phyloP scores from a whole-genome alignment of 805 yeast genomes.

The Kodamaea leandrae region DNA sequence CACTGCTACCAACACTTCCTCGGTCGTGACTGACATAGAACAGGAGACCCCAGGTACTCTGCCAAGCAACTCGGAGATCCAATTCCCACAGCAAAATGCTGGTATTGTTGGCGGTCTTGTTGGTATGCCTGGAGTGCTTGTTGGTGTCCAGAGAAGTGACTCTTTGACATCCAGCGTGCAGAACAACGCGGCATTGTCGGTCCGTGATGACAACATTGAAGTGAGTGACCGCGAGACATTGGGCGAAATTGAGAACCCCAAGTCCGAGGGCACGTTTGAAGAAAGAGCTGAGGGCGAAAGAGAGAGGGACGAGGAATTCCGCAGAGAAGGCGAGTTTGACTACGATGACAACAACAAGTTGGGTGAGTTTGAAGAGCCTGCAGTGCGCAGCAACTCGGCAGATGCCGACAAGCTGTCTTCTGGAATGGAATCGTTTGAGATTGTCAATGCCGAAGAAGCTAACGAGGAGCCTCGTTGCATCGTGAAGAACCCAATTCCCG shows the following conservation, averaged over 20 bases:
- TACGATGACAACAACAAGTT: background rate
- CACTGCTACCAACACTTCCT: conserved; percentile 5
- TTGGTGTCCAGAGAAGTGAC: conserved; percentile 60
- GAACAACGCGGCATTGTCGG: conserved; percentile 88
- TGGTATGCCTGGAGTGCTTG: conserved; percentile 44
- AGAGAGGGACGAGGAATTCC: conserved; percentile 22
- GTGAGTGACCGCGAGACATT: conserved; percentile 43
- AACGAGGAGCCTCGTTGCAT: conserved; percentile 15
- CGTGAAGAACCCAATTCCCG: conserved; percentile 1
- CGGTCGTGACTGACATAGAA: conserved; percentile 18
- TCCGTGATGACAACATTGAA: conserved; percentile 65
- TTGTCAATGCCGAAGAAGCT: conserved; percentile 52
- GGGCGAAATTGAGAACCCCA: conserved; percentile 15
- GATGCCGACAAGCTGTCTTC: conserved; percentile 42
- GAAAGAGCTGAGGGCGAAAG: conserved; percentile 12
- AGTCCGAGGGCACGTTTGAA: background rate
- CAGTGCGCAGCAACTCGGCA: conserved; percentile 15
- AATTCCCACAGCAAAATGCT: conserved; percentile 35
- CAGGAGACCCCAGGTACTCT: conserved; percentile 49
- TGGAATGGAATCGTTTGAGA: conserved; percentile 53
- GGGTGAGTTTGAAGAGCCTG: background rate
- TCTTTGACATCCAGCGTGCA: conserved; percentile 88
- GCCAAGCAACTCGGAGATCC: conserved; percentile 48
- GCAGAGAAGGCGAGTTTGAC: conserved; percentile 3
- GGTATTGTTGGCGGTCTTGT: conserved; percentile 40